A percentile compares a stretch with the other conserved stretches of the same genome.
These are phyloP conservation scores for Ophiocordyceps camponoti-saundersi DNA, from an alignment of 2,329 filamentous ascomycete species.

Conservation along the genomic window DNA sequence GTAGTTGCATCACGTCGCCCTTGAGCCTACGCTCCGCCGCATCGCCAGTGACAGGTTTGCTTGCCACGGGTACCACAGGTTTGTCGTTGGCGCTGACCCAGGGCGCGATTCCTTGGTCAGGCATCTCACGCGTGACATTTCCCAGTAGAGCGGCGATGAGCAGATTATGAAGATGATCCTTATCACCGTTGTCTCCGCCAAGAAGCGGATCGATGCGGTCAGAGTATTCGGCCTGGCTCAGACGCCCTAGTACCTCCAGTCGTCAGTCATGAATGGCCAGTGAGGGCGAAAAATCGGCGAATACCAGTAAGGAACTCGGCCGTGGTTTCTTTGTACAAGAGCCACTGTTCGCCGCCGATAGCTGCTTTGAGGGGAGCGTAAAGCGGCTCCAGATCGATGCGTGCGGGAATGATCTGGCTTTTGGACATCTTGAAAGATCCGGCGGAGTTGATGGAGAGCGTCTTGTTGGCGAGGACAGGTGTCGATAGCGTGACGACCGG, in stretches of 20 bases:
- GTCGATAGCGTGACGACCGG: constrained; percentile 40
- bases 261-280: constrained; percentile 2
- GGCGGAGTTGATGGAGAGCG: constrained; percentile 34
- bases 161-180: constrained; percentile 49
- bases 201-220: constrained; percentile 44
- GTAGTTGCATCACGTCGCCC: constrained; percentile 54
- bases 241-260: constrained; percentile 27
- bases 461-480: constrained; percentile 39
- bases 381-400: constrained; percentile 50
- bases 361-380: constrained; percentile 44
- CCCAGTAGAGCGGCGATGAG: constrained; percentile 49
- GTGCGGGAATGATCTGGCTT: constrained; percentile 44
- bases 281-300: neutral
- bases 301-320: constrained; percentile 47
- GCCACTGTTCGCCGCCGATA: constrained; percentile 45
- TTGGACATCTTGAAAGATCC: constrained; percentile 35
- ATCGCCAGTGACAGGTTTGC: constrained; percentile 47
- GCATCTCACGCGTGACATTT: constrained; percentile 54
- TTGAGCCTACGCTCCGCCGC: constrained; percentile 48
- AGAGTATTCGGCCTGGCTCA: constrained; percentile 45
- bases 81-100: constrained; percentile 61
- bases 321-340: constrained; percentile 44
- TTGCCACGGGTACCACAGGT: constrained; percentile 35
- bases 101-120: constrained; percentile 47
- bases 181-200: constrained; percentile 37